Conservation (phyloP, 306 rosid species). For the Cicer cuneatum region DNA sequence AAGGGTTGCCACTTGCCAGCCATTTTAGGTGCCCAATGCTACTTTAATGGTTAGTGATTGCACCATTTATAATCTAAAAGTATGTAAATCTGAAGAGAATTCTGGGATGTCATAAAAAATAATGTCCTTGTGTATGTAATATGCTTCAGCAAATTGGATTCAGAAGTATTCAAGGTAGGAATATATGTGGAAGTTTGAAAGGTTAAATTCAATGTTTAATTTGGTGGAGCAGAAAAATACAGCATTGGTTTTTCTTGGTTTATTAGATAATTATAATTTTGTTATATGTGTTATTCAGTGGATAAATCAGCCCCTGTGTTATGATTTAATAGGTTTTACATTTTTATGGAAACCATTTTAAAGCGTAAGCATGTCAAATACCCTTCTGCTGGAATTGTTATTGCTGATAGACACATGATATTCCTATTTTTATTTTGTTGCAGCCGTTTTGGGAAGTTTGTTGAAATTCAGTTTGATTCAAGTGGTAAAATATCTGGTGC, state of each 20-base stretch:
- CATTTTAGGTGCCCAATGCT: conserved; percentile 5
- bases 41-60: background rate
- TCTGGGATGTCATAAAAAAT: background rate
- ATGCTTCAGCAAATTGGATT: background rate
- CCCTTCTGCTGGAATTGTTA: conserved; percentile 33
- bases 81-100: conserved; percentile 22
- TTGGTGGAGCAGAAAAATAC: conserved; percentile 13
- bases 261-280: conserved; percentile 9
- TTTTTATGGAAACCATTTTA: conserved; percentile 17
- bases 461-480: conserved; percentile 94
- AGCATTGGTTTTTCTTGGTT: conserved; percentile 11
- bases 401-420: conserved; percentile 13
- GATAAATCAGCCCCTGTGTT: conserved; percentile 19
- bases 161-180: conserved; percentile 10
- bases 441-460: conserved; percentile 99
- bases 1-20: background rate
- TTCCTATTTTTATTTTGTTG: conserved; percentile 36
- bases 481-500: conserved; percentile 99
- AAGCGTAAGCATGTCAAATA: background rate
- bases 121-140: background rate
- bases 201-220: conserved; percentile 31
- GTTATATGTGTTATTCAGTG: conserved; percentile 15
- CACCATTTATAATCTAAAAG: conserved; percentile 4
- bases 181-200: conserved; percentile 35
- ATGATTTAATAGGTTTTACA: conserved; percentile 9